Evolutionary conservation across 441 rosid species (phyloP).

Genomic region (Adansonia madagascariensis): DNA sequence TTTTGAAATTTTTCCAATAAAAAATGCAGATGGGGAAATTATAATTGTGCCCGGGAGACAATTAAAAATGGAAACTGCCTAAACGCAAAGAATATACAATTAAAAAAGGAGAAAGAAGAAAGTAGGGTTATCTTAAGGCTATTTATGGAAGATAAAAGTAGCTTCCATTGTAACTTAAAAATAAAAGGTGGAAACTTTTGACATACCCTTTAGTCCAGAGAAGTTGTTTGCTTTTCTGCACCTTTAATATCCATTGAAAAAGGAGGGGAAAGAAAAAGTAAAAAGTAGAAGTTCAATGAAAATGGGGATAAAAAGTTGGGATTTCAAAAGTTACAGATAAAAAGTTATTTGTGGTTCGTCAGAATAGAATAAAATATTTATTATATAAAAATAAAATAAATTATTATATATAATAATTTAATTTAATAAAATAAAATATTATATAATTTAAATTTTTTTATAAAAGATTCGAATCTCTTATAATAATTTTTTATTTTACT

Average conservation of each 20-base stretch:
- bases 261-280: not conserved
- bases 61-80: conserved; percentile 28
- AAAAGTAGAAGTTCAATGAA: not conserved
- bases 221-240: conserved; percentile 21
- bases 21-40: conserved; percentile 21
- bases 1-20: conserved; percentile 14
- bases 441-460: no score
- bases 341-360: not conserved
- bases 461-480: no score
- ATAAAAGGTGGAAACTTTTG: conserved; percentile 21
- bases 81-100: conserved; percentile 27
- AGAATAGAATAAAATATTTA: no score
- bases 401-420: no score
- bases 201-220: not conserved
- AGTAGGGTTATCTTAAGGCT: conserved; percentile 24
- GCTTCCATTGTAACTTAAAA: conserved; percentile 18
- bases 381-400: no score
- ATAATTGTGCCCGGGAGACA: conserved; percentile 31
- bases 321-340: conserved; percentile 4
- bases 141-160: conserved; percentile 36
- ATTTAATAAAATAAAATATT: no score
- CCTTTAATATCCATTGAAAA: conserved; percentile 3
- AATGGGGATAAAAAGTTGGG: not conserved
- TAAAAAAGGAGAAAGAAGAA: not conserved
- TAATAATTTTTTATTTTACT: no score